These are phyloP conservation scores for Cyberlindnera xylosilytica DNA, from an alignment of 805 yeast genomes.

Conservation along the genomic window DNA sequence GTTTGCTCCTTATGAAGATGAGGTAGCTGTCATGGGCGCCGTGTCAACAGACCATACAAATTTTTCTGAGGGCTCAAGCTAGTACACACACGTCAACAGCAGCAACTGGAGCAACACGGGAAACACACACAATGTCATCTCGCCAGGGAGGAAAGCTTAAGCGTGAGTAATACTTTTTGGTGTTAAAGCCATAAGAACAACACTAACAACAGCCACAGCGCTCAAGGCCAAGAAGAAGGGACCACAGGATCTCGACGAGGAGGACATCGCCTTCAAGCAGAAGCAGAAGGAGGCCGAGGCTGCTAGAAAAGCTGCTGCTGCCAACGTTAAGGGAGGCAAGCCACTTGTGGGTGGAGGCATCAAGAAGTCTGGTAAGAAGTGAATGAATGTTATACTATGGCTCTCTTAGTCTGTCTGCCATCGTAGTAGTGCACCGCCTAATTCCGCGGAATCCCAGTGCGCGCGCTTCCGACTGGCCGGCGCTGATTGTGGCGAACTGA, in stretches of 20 bases:
- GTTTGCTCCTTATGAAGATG: not conserved
- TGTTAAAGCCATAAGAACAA: too few species aligned
- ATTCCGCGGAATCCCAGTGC: not conserved
- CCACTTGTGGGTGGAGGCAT: conserved; percentile 93
- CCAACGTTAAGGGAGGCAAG: conserved; percentile 84
- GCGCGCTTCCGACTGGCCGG: not conserved
- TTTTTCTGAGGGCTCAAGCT: not conserved
- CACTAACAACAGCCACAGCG: conserved; percentile 21
- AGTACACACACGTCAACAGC: too few species aligned
- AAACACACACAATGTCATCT: conserved; percentile 62
- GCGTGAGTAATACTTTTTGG: conserved; percentile 44
- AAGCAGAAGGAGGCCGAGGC: conserved; percentile 94
- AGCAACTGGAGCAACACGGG: too few species aligned
- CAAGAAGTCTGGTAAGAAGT: conserved; percentile 78
- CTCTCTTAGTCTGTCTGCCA: too few species aligned
- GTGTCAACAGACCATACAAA: not conserved
- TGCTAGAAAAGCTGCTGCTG: conserved; percentile 87
- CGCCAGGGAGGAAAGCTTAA: conserved; percentile 97
- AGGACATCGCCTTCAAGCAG: conserved; percentile 85
- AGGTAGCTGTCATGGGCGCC: not conserved
- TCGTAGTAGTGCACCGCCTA: too few species aligned
- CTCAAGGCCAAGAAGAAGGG: conserved; percentile 75
- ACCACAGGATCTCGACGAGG: conserved; percentile 75
- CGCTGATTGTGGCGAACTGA: too few species aligned
- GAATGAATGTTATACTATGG: conserved; percentile 7